Evolutionary conservation across 148 eudicot species (phyloP), one percentile per base, ranked within the genome.

Genomic region (Simmondsia chinensis): DNA sequence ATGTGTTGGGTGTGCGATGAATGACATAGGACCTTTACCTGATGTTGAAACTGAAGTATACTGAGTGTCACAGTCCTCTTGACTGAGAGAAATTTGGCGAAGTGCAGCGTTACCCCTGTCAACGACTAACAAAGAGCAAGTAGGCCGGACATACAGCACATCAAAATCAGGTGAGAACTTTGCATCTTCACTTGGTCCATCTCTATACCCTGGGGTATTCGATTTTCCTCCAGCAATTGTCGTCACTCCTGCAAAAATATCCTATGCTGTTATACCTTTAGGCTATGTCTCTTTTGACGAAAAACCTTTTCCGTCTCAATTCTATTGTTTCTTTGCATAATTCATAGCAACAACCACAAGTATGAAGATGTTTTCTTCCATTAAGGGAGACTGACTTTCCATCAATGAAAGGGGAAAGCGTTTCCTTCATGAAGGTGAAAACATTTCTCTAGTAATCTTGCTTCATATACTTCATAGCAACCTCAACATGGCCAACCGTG

Each of bases 161-260:
- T 86, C 99, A 62, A 93, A 93, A 59, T 93, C 96, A 49, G 55
- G 14, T 16, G 99, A 93, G 64, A 93, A 91, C 56, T 75, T 75
- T 31, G 99, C 99, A 64, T 77, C 83, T 46, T 82, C 99, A 46
- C 96, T 82, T 3, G 99, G 96, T 29, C 99, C 99, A 53, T 86
- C 99, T 64, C 96, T 82, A 66, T 82, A 86, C 36, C 99, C 99
- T 23, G 88, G 75, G 68, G 77, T 66, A 70, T 73, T 93, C 31
- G 99, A 93, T 62, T 86, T 93, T 4, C 99, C 99, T 37, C 99
- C 99, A 48, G 99, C 99, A 70, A 93, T 93, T 29, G 99, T 93
- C 19, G 96, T 82, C 70, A 93, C 99, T 44, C 99, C 99, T 93
- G 68, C 39, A 61, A 23, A 31, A 3, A 33, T 32, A 40, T 37